Conservation (phyloP, 106 monocot species). For the Gastrodia elata region DNA sequence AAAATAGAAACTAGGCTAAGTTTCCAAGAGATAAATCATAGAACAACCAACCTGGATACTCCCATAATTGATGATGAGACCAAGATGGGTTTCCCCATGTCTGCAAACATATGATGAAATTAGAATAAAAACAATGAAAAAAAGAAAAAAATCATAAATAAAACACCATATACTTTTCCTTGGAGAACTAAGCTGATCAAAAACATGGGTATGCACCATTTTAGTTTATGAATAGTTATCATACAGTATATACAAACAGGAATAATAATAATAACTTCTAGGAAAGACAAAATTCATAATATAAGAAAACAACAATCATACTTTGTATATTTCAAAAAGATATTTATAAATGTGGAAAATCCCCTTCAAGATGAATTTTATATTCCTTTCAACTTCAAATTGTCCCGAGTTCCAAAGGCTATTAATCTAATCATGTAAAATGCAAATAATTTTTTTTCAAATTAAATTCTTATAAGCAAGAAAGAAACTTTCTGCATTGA, state of each 20-base stretch:
- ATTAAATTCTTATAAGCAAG: neutral
- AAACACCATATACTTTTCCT: neutral
- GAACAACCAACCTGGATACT: conserved; percentile 33
- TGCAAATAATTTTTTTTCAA: neutral
- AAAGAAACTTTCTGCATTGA: neutral
- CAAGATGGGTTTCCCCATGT: conserved; percentile 38
- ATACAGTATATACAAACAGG: neutral
- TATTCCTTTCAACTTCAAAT: conserved; percentile 2
- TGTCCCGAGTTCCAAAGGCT: neutral
- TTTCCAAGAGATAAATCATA: neutral
- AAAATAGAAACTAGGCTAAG: neutral
- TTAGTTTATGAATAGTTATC: neutral
- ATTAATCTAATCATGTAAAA: neutral
- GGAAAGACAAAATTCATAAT: neutral
- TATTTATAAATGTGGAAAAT: neutral
- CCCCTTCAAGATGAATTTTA: neutral
- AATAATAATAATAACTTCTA: neutral
- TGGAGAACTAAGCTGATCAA: neutral
- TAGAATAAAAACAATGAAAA: neutral
- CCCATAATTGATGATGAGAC: conserved; percentile 35
- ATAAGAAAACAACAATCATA: neutral
- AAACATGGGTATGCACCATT: neutral
- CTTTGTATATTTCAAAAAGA: neutral
- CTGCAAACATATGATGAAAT: conserved; percentile 20
- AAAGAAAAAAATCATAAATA: neutral